These are phyloP conservation scores for Rhizoclosmatium globosum DNA, from an alignment of 192 early-diverging fungal genomes.

Conservation along the genomic window DNA sequence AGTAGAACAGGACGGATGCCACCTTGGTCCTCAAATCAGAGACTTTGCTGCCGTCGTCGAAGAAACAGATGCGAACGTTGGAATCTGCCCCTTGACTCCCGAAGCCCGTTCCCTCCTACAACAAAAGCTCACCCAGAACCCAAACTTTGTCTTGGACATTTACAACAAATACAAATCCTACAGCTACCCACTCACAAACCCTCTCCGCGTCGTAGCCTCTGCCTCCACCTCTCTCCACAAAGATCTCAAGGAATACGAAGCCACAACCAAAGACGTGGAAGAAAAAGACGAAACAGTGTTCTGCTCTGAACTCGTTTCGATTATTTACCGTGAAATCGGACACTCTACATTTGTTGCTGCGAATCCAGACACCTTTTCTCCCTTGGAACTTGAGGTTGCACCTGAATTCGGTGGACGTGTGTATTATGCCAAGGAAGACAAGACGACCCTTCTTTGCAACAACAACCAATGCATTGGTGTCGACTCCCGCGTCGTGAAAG, in stretches of 20 bases:
- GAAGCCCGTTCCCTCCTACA: slow-evolving; percentile 18
- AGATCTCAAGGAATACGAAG: slow-evolving; percentile 13
- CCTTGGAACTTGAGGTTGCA: slow-evolving; percentile 41
- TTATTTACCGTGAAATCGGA: slow-evolving; percentile 38
- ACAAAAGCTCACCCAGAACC: neutral
- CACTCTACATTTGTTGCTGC: slow-evolving; percentile 27
- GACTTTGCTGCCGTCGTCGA: slow-evolving; percentile 35
- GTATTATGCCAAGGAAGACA: slow-evolving; percentile 39
- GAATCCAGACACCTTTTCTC: slow-evolving; percentile 42
- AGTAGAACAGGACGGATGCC: slow-evolving; percentile 11
- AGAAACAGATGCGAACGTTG: slow-evolving; percentile 37
- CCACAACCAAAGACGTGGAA: slow-evolving; percentile 38
- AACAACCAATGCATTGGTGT: neutral
- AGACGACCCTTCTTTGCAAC: slow-evolving; percentile 5
- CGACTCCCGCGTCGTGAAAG: neutral
- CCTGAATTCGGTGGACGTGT: slow-evolving; percentile 22
- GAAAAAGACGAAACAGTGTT: slow-evolving; percentile 43
- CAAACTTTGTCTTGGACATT: slow-evolving; percentile 24
- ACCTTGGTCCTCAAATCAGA: slow-evolving; percentile 39
- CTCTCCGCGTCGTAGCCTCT: slow-evolving; percentile 40
- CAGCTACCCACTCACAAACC: slow-evolving; percentile 29
- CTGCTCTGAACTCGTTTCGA: slow-evolving; percentile 43
- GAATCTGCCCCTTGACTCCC: slow-evolving; percentile 21
- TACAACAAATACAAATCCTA: slow-evolving; percentile 36
- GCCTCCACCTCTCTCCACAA: slow-evolving; percentile 35